Base-by-base conservation (phyloP, 306 rosid species). In the Sindora glabra region DNA sequence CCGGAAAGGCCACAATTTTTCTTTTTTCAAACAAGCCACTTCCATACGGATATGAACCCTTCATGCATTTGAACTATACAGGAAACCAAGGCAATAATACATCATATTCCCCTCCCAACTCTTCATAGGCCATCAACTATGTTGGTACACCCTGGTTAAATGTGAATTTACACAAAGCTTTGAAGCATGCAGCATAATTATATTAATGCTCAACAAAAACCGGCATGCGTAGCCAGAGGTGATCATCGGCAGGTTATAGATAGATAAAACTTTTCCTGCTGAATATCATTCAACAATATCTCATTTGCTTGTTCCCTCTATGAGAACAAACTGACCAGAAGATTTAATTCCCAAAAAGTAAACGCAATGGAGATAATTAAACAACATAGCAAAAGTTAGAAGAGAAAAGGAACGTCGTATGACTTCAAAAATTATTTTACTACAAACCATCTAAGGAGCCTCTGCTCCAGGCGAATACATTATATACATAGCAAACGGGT, bases 401-500 rank as follows among this genome's bases (percentile, higher is more conserved):
- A 56, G 16, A 46, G 55, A 54, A 56, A 71, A 62, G 22, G 68
- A 75, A 80, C 48, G 85, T 80, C 71, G 55, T 72, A 49, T 38
- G 77, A 64, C 64, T 14, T 39, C n/a, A 67, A 73, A 75, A 71
- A 64, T 63, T 73, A 71, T 73, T 57, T 46, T 25, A 62, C 95
- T 81, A 81, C 82, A 79, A 71, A 79, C 73, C 74, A 80, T 40
- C 91, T 71, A 70, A 85, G 48, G 63, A 64, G 81, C 69, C 86
- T 68, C 88, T 48, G 74, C 74, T 82, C 72, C 78, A 32, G 67
- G 86, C 78, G 75, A 70, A 80, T 71, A 82, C 68, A 74, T 79
- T n/a, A 78, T 81, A 75, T 76, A 88, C 96, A 88, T 52, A 76
- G 68, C 68, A 75, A 77, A 71, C 77, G 60, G 74, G 76, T 70